phyloP scores from a whole-genome alignment of 257 asterid species.

The Nicotiana benthamiana region DNA sequence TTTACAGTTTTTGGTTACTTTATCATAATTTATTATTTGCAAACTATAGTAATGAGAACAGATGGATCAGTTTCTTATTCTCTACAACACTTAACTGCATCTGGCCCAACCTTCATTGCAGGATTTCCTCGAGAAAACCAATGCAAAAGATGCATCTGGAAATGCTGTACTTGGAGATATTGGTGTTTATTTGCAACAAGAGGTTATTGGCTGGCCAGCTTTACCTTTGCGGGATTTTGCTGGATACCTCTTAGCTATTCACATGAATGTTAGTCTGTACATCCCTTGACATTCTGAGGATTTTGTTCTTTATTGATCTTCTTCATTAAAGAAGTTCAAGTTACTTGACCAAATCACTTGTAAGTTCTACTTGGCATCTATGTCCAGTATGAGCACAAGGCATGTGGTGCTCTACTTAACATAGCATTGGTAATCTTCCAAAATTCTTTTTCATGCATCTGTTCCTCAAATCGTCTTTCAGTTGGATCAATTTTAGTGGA shows the following conservation, averaged over 20 bases:
- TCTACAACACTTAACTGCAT: background rate
- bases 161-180: conserved; percentile 75
- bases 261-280: background rate
- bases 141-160: conserved; percentile 91
- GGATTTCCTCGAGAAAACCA: conserved; percentile 65
- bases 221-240: background rate
- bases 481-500: background rate
- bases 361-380: background rate
- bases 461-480: background rate
- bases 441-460: background rate
- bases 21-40: background rate
- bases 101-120: conserved; percentile 25
- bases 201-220: conserved; percentile 37
- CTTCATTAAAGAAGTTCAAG: background rate
- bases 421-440: background rate
- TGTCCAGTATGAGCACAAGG: background rate
- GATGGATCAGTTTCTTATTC: background rate
- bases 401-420: background rate
- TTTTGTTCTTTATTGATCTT: background rate
- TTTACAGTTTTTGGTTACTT: background rate
- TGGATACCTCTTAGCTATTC: background rate
- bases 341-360: background rate
- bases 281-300: background rate
- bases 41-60: background rate
- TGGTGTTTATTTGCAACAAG: conserved; percentile 78